These are phyloP conservation scores for Chalara sp. DNA, from an alignment of 2,329 filamentous ascomycete species.

Conservation along the genomic window DNA sequence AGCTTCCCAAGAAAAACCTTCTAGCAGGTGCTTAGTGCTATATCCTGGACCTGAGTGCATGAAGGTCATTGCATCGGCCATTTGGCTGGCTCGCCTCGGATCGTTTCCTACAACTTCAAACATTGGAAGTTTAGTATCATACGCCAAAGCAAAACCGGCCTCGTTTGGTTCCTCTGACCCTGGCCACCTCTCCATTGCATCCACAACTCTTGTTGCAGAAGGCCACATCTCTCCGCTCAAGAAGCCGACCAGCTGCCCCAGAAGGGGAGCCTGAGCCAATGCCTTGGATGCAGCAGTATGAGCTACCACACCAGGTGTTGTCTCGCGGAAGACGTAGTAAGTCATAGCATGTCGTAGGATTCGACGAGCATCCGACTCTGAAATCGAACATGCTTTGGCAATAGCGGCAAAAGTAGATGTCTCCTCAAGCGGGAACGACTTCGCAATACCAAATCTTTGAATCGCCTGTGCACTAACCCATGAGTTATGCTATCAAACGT, in stretches of 20 bases:
- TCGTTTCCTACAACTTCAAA: neutral
- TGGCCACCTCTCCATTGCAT: neutral
- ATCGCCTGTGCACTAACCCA: constrained; percentile 17
- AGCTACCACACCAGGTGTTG: constrained; percentile 8
- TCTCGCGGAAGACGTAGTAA: constrained; percentile 17
- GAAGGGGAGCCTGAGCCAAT: constrained; percentile 1
- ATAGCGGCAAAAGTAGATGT: constrained; percentile 16
- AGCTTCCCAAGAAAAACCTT: neutral
- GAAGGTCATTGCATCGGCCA: too few species aligned
- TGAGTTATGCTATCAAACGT: neutral
- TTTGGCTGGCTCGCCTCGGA: neutral
- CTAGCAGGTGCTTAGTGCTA: too few species aligned
- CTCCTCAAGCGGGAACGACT: constrained; percentile 11
- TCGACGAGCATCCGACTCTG: constrained; percentile 7
- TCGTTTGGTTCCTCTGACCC: neutral
- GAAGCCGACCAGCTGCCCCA: too few species aligned
- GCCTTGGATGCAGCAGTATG: constrained; percentile 17
- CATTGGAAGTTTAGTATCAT: neutral
- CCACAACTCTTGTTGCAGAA: neutral
- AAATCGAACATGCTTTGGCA: constrained; percentile 9
- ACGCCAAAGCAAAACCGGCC: neutral
- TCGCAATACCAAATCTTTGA: constrained; percentile 13
- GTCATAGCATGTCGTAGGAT: constrained; percentile 19
- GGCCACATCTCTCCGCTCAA: neutral
- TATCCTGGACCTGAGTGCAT: too few species aligned